Percentiles rank a stretch among this genome's conserved stretches.
Evolutionary conservation across 2,329 filamentous ascomycete genomes (phyloP).

Genomic region (Aaosphaeria arxii): DNA sequence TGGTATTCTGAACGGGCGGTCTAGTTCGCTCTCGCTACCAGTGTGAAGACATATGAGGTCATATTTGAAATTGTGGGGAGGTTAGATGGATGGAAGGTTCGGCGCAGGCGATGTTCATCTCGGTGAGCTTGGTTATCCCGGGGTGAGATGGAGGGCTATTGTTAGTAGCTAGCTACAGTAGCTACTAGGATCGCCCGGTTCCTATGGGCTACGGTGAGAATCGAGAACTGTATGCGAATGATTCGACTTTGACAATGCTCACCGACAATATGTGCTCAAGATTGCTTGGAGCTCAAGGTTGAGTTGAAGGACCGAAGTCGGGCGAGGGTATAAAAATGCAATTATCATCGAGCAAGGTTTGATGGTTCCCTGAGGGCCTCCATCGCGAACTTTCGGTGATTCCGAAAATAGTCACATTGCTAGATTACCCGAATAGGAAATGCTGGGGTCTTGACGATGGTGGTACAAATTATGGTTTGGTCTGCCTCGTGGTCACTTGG

Average conservation of each 20-base stretch:
- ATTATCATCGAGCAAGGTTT: not conserved
- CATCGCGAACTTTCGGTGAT: not conserved
- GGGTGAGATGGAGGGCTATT: too few species aligned
- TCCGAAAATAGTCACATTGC: not conserved
- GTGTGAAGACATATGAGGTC: not conserved
- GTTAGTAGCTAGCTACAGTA: not conserved
- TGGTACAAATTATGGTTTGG: constrained; percentile 5
- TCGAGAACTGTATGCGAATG: too few species aligned
- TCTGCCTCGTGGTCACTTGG: not conserved
- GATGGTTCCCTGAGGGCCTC: not conserved
- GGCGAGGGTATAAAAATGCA: not conserved
- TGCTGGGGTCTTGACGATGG: not conserved
- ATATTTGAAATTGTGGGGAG: not conserved
- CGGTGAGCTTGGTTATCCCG: not conserved
- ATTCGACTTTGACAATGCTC: not conserved
- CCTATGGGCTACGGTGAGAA: not conserved
- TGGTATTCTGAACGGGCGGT: not conserved
- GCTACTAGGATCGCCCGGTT: not conserved
- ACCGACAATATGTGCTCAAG: not conserved
- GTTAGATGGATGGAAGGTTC: not conserved
- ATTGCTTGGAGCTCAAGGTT: not conserved
- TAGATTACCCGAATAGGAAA: constrained; percentile 6
- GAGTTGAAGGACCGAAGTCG: not conserved
- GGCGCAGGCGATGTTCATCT: not conserved
- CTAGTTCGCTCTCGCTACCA: not conserved